Base-by-base conservation (phyloP, 176 grass and related monocot species). In the Dactylis glomerata region DNA sequence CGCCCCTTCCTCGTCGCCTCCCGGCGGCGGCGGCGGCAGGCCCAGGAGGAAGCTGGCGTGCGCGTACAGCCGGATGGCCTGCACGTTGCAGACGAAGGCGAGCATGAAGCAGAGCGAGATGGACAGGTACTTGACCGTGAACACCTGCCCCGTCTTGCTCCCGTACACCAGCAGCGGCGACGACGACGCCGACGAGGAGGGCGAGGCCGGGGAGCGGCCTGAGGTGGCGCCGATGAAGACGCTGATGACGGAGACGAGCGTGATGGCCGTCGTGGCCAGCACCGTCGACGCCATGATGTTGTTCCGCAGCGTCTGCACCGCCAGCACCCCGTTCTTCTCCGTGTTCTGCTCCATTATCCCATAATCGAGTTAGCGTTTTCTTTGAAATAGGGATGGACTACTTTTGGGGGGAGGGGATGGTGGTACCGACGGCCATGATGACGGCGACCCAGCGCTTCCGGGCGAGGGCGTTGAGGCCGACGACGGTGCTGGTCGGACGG, bases 211-310 rank as follows among this genome's bases (percentile, higher is more conserved):
- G 0, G 82, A 66, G 22, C 54, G 8, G 44, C 52, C 59, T 11
- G 76, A 36, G 16, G 84, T 88, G n/a, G 76, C 81, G 58, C 90
- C 92, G 82, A 97, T 81, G 75, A 94, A 91, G 84, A 94, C 77
- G 70, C 86, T 81, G 81, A 97, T 88, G 70, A 95, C 32, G 65
- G 92, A 97, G 15, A 84, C 86, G 47, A 97, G 86, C n/a, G 79
- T 94, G 90, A 95, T 92, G 68, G 92, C 90, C 61, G 84, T 95
- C 12, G 90, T 92, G 5, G 90, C 90, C 63, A 97, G 90, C 33
- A 97, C 90, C 19, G 92, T 95, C 17, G 95, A 94, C 63, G 95
- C 95, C 95, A 93, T 97, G 79, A 95, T 95, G 86, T 92, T 95
- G 88, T 97, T 97, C 50, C 92, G 84, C 75, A 95, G 81, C 20